A percentile compares a stretch with the other conserved stretches of the same genome.
phyloP scores from a whole-genome alignment of 257 asterid genomes.

The Solanum virginianum region DNA sequence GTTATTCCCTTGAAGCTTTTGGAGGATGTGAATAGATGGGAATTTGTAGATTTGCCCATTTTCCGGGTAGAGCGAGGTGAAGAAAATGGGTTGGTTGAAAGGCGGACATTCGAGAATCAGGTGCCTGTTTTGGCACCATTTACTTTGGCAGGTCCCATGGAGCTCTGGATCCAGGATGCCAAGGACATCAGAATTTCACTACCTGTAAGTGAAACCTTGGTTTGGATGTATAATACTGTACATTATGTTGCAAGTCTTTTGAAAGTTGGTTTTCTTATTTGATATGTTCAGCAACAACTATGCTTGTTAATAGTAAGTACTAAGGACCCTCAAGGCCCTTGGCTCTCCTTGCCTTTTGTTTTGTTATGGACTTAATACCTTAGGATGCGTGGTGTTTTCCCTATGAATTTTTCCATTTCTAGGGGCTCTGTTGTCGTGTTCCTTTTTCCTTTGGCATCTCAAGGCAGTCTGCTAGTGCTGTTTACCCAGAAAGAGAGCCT shows the following conservation, averaged over 20 bases:
- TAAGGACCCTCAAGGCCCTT: background rate
- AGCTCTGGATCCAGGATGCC: constrained; percentile 95
- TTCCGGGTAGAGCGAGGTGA: constrained; percentile 42
- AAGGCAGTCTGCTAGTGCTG: background rate
- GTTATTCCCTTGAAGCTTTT: constrained; percentile 75
- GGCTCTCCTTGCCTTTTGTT: background rate
- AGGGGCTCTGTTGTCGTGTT: background rate
- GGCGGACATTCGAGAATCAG: constrained; percentile 25
- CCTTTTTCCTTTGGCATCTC: background rate
- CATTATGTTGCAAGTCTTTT: background rate
- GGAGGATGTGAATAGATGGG: constrained; percentile 95
- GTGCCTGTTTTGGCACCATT: constrained; percentile 84
- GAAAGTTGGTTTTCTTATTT: background rate
- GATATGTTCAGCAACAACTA: background rate
- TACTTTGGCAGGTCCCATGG: constrained; percentile 97
- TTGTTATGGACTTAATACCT: background rate
- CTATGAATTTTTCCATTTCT: background rate
- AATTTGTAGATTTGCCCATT: constrained; percentile 81
- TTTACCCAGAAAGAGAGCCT: background rate
- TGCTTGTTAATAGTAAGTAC: background rate
- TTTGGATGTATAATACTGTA: background rate
- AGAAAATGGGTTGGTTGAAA: constrained; percentile 49
- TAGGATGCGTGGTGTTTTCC: background rate
- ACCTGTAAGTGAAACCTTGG: constrained; percentile 53
- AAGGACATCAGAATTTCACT: constrained; percentile 82